Evolutionary conservation across 345 rosid species (phyloP).

Genomic region (Citrus reticulata): DNA sequence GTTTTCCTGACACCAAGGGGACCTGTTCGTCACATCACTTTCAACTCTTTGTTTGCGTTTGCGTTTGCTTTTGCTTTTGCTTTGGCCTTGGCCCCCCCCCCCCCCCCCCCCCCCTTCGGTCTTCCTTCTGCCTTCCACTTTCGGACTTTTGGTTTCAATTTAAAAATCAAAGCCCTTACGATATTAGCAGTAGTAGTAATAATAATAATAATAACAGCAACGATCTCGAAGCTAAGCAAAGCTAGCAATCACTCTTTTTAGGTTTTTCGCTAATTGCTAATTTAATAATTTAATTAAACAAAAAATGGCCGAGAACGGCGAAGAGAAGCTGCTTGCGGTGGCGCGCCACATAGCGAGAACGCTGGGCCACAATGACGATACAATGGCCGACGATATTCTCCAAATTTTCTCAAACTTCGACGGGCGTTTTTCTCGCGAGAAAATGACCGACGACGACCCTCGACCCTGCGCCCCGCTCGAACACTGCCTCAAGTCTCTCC

Average conservation of each 20-base stretch:
- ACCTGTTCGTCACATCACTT: not conserved
- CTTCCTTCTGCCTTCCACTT: too few relatives aligned
- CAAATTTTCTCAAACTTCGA: conserved; percentile 93
- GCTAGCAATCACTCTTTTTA: too few relatives aligned
- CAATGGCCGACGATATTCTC: conserved; percentile 81
- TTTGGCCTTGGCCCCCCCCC: not conserved
- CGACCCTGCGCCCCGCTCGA: conserved; percentile 44
- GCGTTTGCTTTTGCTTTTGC: not conserved
- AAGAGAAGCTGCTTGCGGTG: conserved; percentile 80
- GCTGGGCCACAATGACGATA: conserved; percentile 81
- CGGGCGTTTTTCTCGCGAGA: conserved; percentile 86
- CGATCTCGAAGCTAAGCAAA: too few relatives aligned
- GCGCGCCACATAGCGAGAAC: conserved; percentile 95
- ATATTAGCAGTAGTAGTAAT: too few relatives aligned
- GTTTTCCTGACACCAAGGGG: not conserved
- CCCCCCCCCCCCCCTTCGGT: not conserved
- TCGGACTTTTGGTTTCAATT: too few relatives aligned
- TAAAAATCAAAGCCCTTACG: not conserved
- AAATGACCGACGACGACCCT: conserved; percentile 43
- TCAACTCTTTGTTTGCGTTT: not conserved
- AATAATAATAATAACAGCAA: too few relatives aligned
- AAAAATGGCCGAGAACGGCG: conserved; percentile 63
- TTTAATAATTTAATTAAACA: not conserved
- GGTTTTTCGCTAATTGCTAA: too few relatives aligned
- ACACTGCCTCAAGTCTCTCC: conserved; percentile 44